A percentile compares a stretch with the other conserved stretches of the same genome.
These are phyloP conservation scores for Drosera capensis DNA, from an alignment of 148 eudicot genomes.

Conservation along the genomic window DNA sequence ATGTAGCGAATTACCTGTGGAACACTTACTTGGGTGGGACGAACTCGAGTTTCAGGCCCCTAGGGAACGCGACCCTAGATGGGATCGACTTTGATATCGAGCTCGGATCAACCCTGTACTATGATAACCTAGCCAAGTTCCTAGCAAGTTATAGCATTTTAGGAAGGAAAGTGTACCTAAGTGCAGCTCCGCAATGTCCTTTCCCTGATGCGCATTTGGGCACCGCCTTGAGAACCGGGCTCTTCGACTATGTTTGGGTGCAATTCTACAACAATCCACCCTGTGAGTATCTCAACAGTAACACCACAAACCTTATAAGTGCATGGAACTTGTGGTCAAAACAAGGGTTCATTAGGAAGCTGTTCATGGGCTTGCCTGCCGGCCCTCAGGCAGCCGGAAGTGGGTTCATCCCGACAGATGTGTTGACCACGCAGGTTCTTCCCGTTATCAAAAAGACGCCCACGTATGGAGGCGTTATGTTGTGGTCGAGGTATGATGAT, in stretches of 20 bases:
- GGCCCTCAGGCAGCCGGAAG: constrained; percentile 10
- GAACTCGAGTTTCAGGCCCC: constrained; percentile 17
- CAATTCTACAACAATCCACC: constrained; percentile 13
- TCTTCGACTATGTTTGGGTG: constrained; percentile 21
- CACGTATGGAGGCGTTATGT: constrained; percentile 6
- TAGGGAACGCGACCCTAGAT: constrained; percentile 24
- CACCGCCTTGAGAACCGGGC: constrained; percentile 11
- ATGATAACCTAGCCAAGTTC: constrained; percentile 23
- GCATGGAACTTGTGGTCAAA: constrained; percentile 19
- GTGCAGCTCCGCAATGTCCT: constrained; percentile 20
- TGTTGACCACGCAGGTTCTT: constrained; percentile 1
- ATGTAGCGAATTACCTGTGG: constrained; percentile 34
- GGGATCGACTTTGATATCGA: constrained; percentile 61
- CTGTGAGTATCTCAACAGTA: constrained; percentile 11
- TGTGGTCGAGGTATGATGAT: constrained; percentile 6
- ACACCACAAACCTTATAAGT: constrained; percentile 2
- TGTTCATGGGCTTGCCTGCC: constrained; percentile 17
- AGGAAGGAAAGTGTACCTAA: constrained; percentile 14
- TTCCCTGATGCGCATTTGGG: constrained; percentile 14
- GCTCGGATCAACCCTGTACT: constrained; percentile 18
- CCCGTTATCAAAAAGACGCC: neutral
- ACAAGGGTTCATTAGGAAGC: constrained; percentile 1
- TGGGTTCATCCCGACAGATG: constrained; percentile 14
- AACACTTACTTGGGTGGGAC: constrained; percentile 28
- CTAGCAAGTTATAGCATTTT: constrained; percentile 6